These are phyloP conservation scores for Salvia splendens DNA, from an alignment of 257 asterid species.

Conservation along the genomic window DNA sequence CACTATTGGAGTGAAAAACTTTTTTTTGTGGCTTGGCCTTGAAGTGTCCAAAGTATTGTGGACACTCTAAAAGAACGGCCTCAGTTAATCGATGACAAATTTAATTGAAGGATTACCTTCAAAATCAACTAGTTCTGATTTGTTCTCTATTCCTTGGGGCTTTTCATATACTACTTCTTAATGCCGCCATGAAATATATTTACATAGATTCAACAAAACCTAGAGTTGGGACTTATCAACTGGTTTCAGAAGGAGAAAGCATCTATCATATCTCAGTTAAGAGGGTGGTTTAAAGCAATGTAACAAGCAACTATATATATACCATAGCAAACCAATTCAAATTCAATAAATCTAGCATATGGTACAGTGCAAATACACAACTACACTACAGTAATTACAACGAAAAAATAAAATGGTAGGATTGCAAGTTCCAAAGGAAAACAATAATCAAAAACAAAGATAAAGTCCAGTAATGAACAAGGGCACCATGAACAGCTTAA, in stretches of 20 bases:
- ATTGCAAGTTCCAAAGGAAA: background rate
- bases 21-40: no score
- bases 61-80: no score
- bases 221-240: background rate
- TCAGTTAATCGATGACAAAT: no score
- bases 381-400: background rate
- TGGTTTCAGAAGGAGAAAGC: background rate
- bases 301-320: background rate
- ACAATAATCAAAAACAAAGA: background rate
- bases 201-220: background rate
- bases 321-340: no score
- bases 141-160: no score
- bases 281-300: no score
- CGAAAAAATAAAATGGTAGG: background rate
- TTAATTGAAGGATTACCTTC: no score
- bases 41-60: no score
- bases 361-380: background rate
- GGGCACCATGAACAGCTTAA: background rate
- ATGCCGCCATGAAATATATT: background rate
- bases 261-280: background rate
- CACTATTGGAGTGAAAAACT: no score
- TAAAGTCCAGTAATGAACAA: background rate
- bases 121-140: no score
- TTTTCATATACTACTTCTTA: no score
- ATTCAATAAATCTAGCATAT: background rate